Percentiles rank a stretch among this genome's conserved stretches.
phyloP scores from a whole-genome alignment of 208 protist species.

The Acanthamoeba rhysodes region DNA sequence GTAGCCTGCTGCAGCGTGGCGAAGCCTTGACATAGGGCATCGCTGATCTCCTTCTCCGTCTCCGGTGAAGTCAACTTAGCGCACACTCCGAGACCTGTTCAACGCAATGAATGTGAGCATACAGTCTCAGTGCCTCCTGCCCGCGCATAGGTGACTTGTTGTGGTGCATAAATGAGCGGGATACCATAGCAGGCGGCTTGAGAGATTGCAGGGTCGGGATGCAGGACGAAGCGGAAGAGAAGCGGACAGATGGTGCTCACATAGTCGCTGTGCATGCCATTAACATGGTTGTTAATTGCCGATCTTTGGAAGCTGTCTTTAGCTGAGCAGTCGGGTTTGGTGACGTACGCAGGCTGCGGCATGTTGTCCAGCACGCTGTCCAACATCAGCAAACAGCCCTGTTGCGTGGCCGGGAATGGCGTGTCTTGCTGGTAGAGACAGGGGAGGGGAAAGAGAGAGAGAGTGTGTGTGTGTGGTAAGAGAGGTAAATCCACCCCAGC shows the following conservation, averaged over 20 bases:
- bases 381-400: constrained; percentile 24
- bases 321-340: background rate
- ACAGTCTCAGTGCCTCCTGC: background rate
- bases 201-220: background rate
- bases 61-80: background rate
- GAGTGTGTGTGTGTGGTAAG: background rate
- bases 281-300: too few species aligned
- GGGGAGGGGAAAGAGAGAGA: background rate
- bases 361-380: constrained; percentile 48
- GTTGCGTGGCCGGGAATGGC: constrained; percentile 14
- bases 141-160: background rate
- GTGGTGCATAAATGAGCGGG: background rate
- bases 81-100: constrained; percentile 2
- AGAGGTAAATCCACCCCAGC: too few species aligned
- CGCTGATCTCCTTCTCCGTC: background rate
- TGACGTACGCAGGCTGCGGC: background rate
- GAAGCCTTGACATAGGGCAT: constrained; percentile 8
- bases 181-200: constrained; percentile 46
- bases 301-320: background rate
- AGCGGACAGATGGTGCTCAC: background rate
- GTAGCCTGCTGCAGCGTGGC: background rate
- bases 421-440: background rate
- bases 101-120: background rate
- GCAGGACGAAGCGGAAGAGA: background rate
- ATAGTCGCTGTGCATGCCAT: background rate